Percentiles rank a stretch among this genome's conserved stretches.
Conservation (phyloP, 2,329 filamentous ascomycete species). For the Calonectria ilicicola region DNA sequence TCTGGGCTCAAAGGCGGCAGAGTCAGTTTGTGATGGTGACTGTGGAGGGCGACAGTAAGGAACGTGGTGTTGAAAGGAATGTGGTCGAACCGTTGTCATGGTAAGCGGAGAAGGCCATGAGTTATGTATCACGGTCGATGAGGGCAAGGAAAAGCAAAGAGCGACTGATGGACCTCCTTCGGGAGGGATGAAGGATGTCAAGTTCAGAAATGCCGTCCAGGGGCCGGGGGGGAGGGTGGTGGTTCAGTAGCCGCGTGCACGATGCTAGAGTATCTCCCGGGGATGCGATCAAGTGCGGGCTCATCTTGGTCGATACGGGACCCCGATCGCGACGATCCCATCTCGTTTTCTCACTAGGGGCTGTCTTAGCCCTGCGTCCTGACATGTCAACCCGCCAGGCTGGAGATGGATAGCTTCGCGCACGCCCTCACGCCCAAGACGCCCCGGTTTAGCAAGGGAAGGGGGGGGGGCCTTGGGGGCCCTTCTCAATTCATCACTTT, state of each 20-base stretch:
- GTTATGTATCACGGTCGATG: constrained; percentile 14
- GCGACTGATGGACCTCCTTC: background rate
- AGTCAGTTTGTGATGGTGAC: background rate
- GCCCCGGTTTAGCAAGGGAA: no score
- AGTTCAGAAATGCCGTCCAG: constrained; percentile 1
- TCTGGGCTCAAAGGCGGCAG: background rate
- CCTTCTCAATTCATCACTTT: background rate
- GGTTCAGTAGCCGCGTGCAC: background rate
- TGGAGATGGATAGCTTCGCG: background rate
- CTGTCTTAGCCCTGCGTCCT: constrained; percentile 18
- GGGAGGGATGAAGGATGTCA: background rate
- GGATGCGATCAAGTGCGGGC: background rate
- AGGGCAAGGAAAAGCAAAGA: background rate
- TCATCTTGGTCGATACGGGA: background rate
- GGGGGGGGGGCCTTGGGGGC: background rate
- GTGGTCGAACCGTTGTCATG: constrained; percentile 19
- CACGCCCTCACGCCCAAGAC: no score
- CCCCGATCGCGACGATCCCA: constrained; percentile 34
- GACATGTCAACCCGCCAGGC: constrained; percentile 30
- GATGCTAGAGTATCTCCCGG: background rate
- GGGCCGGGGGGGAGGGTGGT: background rate
- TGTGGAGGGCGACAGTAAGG: constrained; percentile 23
- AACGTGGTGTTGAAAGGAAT: constrained; percentile 39
- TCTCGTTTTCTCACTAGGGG: constrained; percentile 24
- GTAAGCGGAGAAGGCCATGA: background rate